Base-by-base conservation (phyloP, 805 yeast species). In the Priceomyces melissophilus region DNA sequence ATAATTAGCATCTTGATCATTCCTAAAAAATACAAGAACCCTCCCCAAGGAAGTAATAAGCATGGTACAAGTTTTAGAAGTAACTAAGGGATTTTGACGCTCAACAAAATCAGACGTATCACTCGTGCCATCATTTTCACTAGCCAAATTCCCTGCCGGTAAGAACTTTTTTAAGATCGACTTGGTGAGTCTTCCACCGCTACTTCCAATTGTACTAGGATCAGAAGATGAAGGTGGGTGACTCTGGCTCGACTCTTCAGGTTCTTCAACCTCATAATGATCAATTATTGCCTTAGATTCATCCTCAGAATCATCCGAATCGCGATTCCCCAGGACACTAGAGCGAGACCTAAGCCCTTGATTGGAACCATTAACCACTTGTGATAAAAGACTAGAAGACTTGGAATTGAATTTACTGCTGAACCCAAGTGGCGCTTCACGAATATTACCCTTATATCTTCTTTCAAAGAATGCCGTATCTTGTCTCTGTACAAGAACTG, bases 31-130 rank as follows among this genome's bases (percentile, higher is more conserved):
- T 1, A 84, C 53, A 43, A 85, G 58, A 1, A 76, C 79, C 36
- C 90, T 66, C 1, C 89, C 91, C 53, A 73, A 73, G 1, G 79
- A 69, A 2, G 90, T 84, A 0, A 82, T 63, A 10, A 84, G 48
- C 43, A 82, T 50, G 1, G 82, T 72, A 46, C 86, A 73, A 8
- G 69, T 66, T 41, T 68, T 58, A 39, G 65, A 65, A 34, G 64
- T 71, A 5, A 70, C 76, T 30, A 64, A 38, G 10, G 61, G 57
- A 40, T 57, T 54, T 28, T 46, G 48, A 15, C 47, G 39, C 3
- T 37, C 20, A 7, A 12, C 37, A 27, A 23, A 14, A 10, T 42
- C 44, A 8, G 37, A 32, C 7, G 37, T 35, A 17, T 30, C 39
- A 33, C 38, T 29, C 11, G 40, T 3, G 9, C 14, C 26, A 17